Evolutionary conservation across 2,329 filamentous ascomycete genomes (phyloP).

Genomic region (Amauroascus niger): DNA sequence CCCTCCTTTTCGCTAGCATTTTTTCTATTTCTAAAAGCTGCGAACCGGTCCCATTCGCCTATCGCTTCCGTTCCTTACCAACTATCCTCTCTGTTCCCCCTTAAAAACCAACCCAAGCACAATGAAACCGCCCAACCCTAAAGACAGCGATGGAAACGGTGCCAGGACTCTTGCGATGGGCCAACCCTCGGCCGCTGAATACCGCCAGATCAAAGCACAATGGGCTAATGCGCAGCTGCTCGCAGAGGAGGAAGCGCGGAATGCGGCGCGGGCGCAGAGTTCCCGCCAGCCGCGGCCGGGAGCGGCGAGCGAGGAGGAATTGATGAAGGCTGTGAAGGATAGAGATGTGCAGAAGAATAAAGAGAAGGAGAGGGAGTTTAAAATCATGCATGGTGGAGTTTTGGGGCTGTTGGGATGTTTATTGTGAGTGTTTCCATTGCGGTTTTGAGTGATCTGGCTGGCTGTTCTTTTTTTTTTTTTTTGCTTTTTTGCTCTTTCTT

Average conservation of each 20-base stretch:
- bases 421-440: conserved; percentile 28
- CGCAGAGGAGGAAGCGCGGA: conserved; percentile 17
- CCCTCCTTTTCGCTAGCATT: not conserved
- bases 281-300: conserved; percentile 2
- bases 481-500: not conserved
- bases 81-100: not conserved
- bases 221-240: conserved; percentile 18
- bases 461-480: not conserved
- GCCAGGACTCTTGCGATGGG: not conserved
- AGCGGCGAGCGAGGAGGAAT: conserved; percentile 14
- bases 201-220: conserved; percentile 18
- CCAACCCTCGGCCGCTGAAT: conserved; percentile 13
- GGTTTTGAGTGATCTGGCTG: not conserved
- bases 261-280: conserved; percentile 8
- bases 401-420: conserved; percentile 34
- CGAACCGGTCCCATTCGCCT: not conserved
- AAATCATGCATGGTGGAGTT: conserved; percentile 30
- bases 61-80: not conserved
- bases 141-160: not conserved
- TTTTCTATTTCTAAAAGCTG: not conserved
- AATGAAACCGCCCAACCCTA: conserved; percentile 12
- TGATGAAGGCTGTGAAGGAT: conserved; percentile 21
- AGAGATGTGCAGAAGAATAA: conserved; percentile 25
- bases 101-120: not conserved
- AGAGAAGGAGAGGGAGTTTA: conserved; percentile 32